These are phyloP conservation scores for Pezizomycotina sp. DNA, from an alignment of 2,329 filamentous ascomycete genomes.

Conservation along the genomic window DNA sequence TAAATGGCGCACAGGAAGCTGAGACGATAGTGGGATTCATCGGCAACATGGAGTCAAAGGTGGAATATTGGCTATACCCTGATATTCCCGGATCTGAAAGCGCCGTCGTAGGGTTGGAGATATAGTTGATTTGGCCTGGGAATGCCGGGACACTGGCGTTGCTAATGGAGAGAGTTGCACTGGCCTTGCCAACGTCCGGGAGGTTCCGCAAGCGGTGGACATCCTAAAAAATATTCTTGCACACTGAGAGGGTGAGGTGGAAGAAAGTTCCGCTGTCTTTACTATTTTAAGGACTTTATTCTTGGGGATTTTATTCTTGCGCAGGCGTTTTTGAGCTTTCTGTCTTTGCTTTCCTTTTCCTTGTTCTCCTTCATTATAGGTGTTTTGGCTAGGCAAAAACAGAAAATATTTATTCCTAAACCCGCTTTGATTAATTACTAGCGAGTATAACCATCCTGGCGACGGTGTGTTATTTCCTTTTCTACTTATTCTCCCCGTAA, in stretches of 20 bases:
- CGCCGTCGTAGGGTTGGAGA: constrained; percentile 15
- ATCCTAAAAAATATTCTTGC: constrained; percentile 19
- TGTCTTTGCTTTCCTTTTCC: too few species aligned
- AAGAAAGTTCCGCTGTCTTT: constrained; percentile 18
- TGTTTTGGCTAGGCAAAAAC: too few species aligned
- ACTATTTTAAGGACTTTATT: too few species aligned
- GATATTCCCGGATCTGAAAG: constrained; percentile 16
- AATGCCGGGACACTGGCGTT: constrained; percentile 10
- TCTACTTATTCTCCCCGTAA: too few species aligned
- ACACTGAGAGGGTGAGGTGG: constrained; percentile 14
- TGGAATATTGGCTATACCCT: constrained; percentile 14
- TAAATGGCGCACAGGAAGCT: constrained; percentile 9
- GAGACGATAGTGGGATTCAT: constrained; percentile 13
- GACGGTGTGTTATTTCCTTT: too few species aligned
- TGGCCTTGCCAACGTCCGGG: constrained; percentile 11
- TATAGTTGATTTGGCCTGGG: constrained; percentile 17
- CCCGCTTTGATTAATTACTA: too few species aligned
- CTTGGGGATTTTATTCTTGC: constrained; percentile 16
- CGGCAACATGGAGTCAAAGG: constrained; percentile 11
- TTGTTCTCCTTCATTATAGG: too few species aligned
- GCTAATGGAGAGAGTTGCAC: constrained; percentile 10
- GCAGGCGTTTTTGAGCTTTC: too few species aligned
- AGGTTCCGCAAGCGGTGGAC: constrained; percentile 17
- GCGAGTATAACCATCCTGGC: too few species aligned
- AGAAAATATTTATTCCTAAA: too few species aligned